Base-by-base conservation (phyloP, 1,284 basidiomycete species). In the Peniophora sp. region DNA sequence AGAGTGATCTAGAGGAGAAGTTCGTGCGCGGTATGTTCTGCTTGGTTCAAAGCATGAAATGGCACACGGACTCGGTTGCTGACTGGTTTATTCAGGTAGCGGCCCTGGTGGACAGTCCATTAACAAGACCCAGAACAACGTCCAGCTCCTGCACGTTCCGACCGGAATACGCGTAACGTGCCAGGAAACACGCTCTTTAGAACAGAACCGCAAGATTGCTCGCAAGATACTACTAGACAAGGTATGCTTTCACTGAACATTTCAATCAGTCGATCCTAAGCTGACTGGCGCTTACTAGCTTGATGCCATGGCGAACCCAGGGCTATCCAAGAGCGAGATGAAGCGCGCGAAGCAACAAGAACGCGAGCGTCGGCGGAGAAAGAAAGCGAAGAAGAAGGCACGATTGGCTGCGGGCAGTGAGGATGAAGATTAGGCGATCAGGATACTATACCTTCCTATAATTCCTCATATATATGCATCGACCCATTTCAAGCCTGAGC, bases 101-200 rank as follows among this genome's bases (percentile, higher is more conserved):
- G 88, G 88, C 23, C 88, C 88, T 61, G 88, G 88, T 24, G 88
- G 88, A 34, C 88, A 91, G 69, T 89, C 88, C 23, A 81, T 91
- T 61, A 91, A 91, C 71, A 91, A 91, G 71, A 89, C 88, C 52
- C 75, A 85, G 67, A 89, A 88, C 62, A 86, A 88, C 60, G 87
- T 91, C 24, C 88, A 90, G 61, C 68, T 91, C 23, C 64, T 88
- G 46, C 88, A 91, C 63, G 86, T 78, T 59, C 88, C 88, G 11
- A 86, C 83, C 35, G 85, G 88, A 8, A 72, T 89, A 47, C 81
- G 88, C 43, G 85, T 91, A 12, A 67, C 75, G 1, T 91, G 88
- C 62, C 88, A 91, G 64, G 81, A 87, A 62, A 88, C 88, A 3
- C 83, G 88, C 41, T 90, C 88, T 2, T 67, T 90, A 43, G 68